phyloP scores from a whole-genome alignment of 257 asterid species.

The Gentiana macrophylla region DNA sequence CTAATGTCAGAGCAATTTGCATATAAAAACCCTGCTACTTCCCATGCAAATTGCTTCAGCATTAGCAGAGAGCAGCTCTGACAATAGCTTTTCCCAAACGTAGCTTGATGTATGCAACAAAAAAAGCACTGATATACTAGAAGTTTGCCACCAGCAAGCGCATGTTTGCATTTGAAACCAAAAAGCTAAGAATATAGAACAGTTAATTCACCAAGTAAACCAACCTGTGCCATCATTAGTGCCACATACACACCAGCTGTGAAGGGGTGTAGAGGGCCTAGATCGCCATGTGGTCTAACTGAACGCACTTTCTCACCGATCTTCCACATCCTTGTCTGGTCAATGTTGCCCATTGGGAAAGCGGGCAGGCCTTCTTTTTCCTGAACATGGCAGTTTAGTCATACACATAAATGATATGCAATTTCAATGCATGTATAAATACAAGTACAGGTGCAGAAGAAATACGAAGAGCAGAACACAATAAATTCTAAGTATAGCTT shows the following conservation, averaged over 20 bases:
- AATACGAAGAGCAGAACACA: not conserved
- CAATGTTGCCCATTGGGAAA: constrained; percentile 92
- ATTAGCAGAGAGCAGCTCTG: too few species aligned
- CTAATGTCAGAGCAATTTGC: too few species aligned
- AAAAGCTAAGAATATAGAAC: not conserved
- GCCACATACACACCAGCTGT: constrained; percentile 96
- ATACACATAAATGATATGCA: not conserved
- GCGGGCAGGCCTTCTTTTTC: constrained; percentile 60
- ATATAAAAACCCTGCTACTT: too few species aligned
- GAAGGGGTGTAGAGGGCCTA: constrained; percentile 81
- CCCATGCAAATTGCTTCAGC: too few species aligned
- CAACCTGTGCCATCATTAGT: constrained; percentile 35
- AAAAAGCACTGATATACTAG: too few species aligned
- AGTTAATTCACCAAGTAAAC: not conserved
- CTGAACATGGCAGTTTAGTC: constrained; percentile 15
- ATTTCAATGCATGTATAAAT: not conserved
- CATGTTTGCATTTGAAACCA: too few species aligned
- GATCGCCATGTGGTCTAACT: constrained; percentile 59
- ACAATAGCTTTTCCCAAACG: too few species aligned
- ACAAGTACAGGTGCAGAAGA: not conserved
- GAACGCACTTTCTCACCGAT: constrained; percentile 78
- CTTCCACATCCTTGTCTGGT: constrained; percentile 83
- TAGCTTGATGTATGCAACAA: too few species aligned
- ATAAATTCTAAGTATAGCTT: not conserved
- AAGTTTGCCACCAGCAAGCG: too few species aligned